A percentile compares a stretch with the other conserved stretches of the same genome.
Conservation (phyloP, 208 protist species). For the Angomonas deanei region DNA sequence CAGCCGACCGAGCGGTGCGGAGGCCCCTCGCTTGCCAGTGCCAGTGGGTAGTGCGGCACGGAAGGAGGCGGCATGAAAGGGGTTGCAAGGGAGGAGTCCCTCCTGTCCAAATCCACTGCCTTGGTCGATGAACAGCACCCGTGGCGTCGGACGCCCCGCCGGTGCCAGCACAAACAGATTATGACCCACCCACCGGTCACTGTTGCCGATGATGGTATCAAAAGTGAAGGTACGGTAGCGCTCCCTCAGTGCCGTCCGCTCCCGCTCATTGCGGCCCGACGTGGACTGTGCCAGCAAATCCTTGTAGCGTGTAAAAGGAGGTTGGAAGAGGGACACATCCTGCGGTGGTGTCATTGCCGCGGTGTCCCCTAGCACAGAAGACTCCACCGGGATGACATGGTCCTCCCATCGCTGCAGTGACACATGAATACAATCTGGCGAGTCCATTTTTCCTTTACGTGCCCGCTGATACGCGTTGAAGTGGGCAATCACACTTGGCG, state of each 20-base stretch:
- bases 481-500: background rate
- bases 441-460: background rate
- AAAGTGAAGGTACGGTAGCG: slow-evolving; percentile 24
- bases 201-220: slow-evolving; percentile 42
- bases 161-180: slow-evolving; percentile 15
- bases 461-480: background rate
- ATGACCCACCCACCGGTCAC: slow-evolving; percentile 33
- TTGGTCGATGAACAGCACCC: background rate
- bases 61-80: background rate
- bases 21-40: background rate
- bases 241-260: too few species aligned
- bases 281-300: background rate
- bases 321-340: background rate
- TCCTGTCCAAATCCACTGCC: background rate
- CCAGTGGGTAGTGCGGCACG: background rate
- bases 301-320: background rate
- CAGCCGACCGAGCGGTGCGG: background rate
- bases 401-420: background rate
- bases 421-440: background rate
- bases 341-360: background rate
- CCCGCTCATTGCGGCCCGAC: too few species aligned
- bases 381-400: background rate
- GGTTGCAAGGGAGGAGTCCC: background rate
- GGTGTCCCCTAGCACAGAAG: background rate
- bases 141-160: background rate